Evolutionary conservation across 768 basidiomycete species (phyloP).

Genomic region (Tulasnella calospora): DNA sequence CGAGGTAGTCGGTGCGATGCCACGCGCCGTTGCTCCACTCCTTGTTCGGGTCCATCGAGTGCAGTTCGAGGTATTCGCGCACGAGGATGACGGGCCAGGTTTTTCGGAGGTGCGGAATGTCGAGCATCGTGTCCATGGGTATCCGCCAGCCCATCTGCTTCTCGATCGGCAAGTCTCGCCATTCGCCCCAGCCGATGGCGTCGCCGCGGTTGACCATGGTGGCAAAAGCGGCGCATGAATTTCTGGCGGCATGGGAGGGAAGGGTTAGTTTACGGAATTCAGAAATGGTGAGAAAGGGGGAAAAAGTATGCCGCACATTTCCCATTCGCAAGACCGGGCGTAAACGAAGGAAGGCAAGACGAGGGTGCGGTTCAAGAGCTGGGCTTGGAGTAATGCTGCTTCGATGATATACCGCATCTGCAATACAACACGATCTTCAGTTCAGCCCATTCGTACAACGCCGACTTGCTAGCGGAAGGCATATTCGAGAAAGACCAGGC

Average conservation of each 20-base stretch:
- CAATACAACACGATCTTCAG: background rate
- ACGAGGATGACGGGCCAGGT: constrained; percentile 41
- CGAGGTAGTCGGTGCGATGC: constrained; percentile 39
- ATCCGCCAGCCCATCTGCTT: constrained; percentile 35
- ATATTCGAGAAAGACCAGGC: too few relatives aligned
- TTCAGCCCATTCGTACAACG: background rate
- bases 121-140: constrained; percentile 39
- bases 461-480: too few relatives aligned
- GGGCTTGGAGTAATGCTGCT: constrained; percentile 44
- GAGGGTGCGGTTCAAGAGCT: constrained; percentile 43
- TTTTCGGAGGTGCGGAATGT: constrained; percentile 42
- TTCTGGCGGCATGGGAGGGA: background rate
- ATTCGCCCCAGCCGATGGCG: constrained; percentile 42
- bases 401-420: constrained; percentile 51
- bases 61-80: constrained; percentile 44
- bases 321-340: constrained; percentile 45
- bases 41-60: constrained; percentile 36
- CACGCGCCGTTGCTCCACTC: constrained; percentile 43
- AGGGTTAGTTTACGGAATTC: background rate
- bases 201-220: constrained; percentile 47
- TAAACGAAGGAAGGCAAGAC: constrained; percentile 47
- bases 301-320: constrained; percentile 34
- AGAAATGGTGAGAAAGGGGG: background rate
- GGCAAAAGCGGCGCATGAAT: constrained; percentile 41
- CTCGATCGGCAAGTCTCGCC: constrained; percentile 40